Base-by-base conservation (phyloP, 139 green algal species). In the Picochlorum sp. region DNA sequence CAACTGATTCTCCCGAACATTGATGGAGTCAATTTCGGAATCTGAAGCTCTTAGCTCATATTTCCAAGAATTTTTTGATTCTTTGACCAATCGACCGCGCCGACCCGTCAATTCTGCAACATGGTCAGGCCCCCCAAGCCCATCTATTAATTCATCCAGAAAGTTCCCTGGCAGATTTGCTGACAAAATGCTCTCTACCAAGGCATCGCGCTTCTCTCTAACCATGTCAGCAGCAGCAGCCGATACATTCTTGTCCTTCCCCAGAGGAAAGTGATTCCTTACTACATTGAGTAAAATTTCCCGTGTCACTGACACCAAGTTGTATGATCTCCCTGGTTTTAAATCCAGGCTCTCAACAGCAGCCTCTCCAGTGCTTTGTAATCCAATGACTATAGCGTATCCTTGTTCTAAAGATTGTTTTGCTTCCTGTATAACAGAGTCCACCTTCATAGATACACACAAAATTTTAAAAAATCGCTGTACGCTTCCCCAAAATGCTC, bases 381-480 rank as follows among this genome's bases (percentile, higher is more conserved):
- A 58, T 6, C 77, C 88, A 5, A 96, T 87, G 3, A 96, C 84
- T 0, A 93, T 89, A 49, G 73, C 81, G 49, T 78, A 50, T 16
- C 82, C 79, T 28, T 68, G 50, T 20, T 58, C 64, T 50, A 90
- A 65, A 3, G 88, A 85, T 10, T 37, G 64, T 47, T 82, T 66
- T 2, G 85, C 84, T 73, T 90, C 79, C 34, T 56, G 49, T 50
- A 92, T 74, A 26, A 95, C 81, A 7, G 65, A 67, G 9, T 84
- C 82, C 10, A 90, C 74, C 85, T 95, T 95, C 30, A 92, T 60
- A n/a, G 54, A 74, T 11, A 94, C 78, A 62, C 84, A 92, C 14
- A 96, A 77, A 71, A 92, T 69, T 73, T 93, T 95, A 83, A 96
- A 96, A 73, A 96, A 96, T n/a, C 90, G 82, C 81, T 96, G 90